Evolutionary conservation across 2,329 filamentous ascomycete species (phyloP).

Genomic region (Beauveria rudraprayagi): DNA sequence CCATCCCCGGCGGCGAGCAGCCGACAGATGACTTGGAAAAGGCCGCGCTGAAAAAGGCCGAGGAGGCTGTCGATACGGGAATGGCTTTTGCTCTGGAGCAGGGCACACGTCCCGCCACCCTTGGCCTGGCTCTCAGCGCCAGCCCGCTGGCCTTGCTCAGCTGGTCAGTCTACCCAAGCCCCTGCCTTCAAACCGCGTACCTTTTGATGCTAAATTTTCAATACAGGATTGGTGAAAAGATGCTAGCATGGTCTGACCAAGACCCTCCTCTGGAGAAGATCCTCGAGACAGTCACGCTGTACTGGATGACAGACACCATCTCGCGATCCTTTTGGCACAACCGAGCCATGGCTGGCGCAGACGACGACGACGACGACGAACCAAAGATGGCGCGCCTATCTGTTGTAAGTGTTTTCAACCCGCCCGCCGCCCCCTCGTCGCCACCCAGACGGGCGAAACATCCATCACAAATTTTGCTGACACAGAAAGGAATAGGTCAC

Average conservation of each 20-base stretch:
- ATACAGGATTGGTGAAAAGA: constrained; percentile 46
- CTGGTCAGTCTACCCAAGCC: constrained; percentile 28
- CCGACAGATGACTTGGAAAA: constrained; percentile 1
- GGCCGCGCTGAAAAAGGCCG: constrained; percentile 22
- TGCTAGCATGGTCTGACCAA: constrained; percentile 43
- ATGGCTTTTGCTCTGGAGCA: constrained; percentile 45
- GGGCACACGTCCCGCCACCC: constrained; percentile 45
- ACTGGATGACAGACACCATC: constrained; percentile 46
- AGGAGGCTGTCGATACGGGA: constrained; percentile 33
- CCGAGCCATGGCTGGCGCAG: constrained; percentile 17
- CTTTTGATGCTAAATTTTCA: background rate
- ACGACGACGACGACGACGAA: constrained; percentile 18
- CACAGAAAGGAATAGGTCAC: background rate
- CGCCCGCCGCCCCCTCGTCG: background rate
- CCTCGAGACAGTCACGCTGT: constrained; percentile 41
- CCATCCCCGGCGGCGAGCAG: constrained; percentile 10
- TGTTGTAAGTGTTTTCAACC: constrained; percentile 8
- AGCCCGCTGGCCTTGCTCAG: constrained; percentile 48
- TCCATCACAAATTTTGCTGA: background rate
- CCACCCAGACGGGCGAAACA: background rate
- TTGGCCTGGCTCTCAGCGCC: constrained; percentile 44
- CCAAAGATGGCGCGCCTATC: constrained; percentile 17
- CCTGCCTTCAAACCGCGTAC: too few relatives aligned
- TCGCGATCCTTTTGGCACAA: constrained; percentile 43
- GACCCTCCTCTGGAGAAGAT: constrained; percentile 34